Evolutionary conservation across 495 filamentous ascomycete genomes (phyloP), one percentile per base, ranked within the genome.

Genomic region (Aspergillus mulundensis): DNA sequence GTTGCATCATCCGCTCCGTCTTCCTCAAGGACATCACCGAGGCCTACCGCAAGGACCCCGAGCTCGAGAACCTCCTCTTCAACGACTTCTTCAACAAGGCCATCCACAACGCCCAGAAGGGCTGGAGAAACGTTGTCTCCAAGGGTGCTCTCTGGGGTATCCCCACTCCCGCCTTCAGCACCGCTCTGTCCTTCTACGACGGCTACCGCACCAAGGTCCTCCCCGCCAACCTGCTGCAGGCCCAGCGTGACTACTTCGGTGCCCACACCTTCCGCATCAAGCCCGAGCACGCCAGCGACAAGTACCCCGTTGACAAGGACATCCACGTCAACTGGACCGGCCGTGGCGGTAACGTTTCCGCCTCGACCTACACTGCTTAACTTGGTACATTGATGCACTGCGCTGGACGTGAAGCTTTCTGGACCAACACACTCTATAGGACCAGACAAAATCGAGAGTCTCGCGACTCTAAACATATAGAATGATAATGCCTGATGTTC

Each of bases 311-410:
- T 70, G 90, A 86, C 70, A 80, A 90, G 78, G 84, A 97, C 71
- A 93, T 94, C 71, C 94, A 98, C 81, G 93, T 97, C 66, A 98
- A 98, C 87, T 98, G 95, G 94, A 98, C 94, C 61, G 95, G 94
- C 53, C 84, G 94, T 67, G 94, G 94, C 68, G 94, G 94, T 74
- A 90, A 98, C 65, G 90, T 97, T 49, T 94, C 89, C 51, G 94
- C 94, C 62, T 96, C 92, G 48, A 97, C 94, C 58, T 98, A 98
- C 81, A 85, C 91, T 72, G 94, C 88, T 82, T 98, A 93, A 87
- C 51, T 52, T 54, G 44, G 58, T 47, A 56, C 39, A 42, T 44
- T 55, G 57, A 62, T 57, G 53, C 45, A 59, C 43, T 65, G 52
- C 65, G 65, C 65, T 67, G 65, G 65, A 67, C 65, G 65, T 67